phyloP scores from a whole-genome alignment of 495 filamentous ascomycete species.

The Cryomyces minteri region DNA sequence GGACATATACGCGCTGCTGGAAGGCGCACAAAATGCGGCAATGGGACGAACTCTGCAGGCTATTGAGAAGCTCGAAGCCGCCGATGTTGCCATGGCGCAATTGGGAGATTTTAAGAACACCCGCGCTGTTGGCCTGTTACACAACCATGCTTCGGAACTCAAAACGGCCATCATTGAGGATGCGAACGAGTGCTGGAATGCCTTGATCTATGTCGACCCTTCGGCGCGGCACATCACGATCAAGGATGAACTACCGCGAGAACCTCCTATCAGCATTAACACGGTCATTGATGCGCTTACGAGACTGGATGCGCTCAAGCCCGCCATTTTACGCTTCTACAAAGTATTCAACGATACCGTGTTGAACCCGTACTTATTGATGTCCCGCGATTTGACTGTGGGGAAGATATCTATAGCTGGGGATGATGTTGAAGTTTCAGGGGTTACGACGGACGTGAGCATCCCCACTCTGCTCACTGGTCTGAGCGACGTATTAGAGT shows the following conservation, averaged over 20 bases:
- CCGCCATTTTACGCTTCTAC: slow-evolving; percentile 2
- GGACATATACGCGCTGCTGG: slow-evolving; percentile 25
- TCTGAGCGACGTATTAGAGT: slow-evolving; percentile 41
- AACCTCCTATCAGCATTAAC: not conserved
- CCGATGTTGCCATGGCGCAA: slow-evolving; percentile 21
- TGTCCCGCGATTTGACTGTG: slow-evolving; percentile 1
- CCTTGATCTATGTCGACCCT: slow-evolving; percentile 14
- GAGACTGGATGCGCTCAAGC: not conserved
- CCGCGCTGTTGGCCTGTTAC: slow-evolving; percentile 17
- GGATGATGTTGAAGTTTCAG: slow-evolving; percentile 10
- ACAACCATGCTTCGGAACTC: slow-evolving; percentile 12
- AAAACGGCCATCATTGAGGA: slow-evolving; percentile 14
- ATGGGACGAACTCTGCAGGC: slow-evolving; percentile 15
- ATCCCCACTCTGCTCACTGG: slow-evolving; percentile 31
- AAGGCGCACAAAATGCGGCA: slow-evolving; percentile 17
- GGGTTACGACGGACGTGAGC: slow-evolving; percentile 18
- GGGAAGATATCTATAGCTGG: slow-evolving; percentile 11
- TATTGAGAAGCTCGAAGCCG: slow-evolving; percentile 28
- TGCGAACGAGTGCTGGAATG: slow-evolving; percentile 20
- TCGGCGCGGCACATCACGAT: slow-evolving; percentile 10
- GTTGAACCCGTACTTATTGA: slow-evolving; percentile 2
- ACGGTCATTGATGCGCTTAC: slow-evolving; percentile 1
- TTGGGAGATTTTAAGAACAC: slow-evolving; percentile 16
- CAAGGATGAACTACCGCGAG: slow-evolving; percentile 3
- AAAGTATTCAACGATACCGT: slow-evolving; percentile 6